A percentile compares a stretch with the other conserved stretches of the same genome.
phyloP scores from a whole-genome alignment of 805 yeast species.

The Spathaspora passalidarum region DNA sequence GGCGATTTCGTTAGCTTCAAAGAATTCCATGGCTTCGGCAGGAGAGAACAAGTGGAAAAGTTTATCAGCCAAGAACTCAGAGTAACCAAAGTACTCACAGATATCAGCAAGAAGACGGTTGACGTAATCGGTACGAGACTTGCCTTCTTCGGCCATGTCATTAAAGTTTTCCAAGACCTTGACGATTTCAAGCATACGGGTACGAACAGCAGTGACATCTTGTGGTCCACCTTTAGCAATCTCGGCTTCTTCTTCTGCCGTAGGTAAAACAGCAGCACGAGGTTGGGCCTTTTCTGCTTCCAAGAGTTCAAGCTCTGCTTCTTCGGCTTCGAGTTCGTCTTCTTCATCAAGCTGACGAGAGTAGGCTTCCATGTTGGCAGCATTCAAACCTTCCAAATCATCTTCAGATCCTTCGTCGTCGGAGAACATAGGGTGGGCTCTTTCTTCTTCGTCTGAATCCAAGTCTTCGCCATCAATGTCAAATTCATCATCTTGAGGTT shows the following conservation, averaged over 20 bases:
- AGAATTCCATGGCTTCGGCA: slow-evolving; percentile 95
- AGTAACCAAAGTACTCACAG: slow-evolving; percentile 90
- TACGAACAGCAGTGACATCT: slow-evolving; percentile 79
- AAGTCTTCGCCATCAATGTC: slow-evolving; percentile 23
- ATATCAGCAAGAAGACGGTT: slow-evolving; percentile 81
- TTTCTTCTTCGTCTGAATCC: slow-evolving; percentile 63
- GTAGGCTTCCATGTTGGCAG: slow-evolving; percentile 78
- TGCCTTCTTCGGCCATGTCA: slow-evolving; percentile 78
- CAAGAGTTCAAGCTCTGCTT: slow-evolving; percentile 52
- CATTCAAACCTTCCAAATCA: slow-evolving; percentile 64
- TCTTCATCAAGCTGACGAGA: slow-evolving; percentile 63
- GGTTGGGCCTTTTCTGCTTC: slow-evolving; percentile 63
- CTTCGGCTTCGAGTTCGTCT: slow-evolving; percentile 47
- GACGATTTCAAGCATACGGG: slow-evolving; percentile 93
- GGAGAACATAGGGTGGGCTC: slow-evolving; percentile 73
- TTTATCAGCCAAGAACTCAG: slow-evolving; percentile 89
- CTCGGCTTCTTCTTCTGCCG: slow-evolving; percentile 60
- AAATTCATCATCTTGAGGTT: slow-evolving; percentile 41
- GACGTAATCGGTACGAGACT: slow-evolving; percentile 78
- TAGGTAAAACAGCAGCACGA: slow-evolving; percentile 73
- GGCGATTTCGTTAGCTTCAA: slow-evolving; percentile 96
- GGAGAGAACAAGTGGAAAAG: slow-evolving; percentile 89
- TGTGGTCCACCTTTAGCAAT: slow-evolving; percentile 52
- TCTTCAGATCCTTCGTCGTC: slow-evolving; percentile 62
- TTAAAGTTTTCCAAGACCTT: slow-evolving; percentile 91